Base-by-base conservation (phyloP, 73 alveolate genomes). In the Paramecium primaurelia region DNA sequence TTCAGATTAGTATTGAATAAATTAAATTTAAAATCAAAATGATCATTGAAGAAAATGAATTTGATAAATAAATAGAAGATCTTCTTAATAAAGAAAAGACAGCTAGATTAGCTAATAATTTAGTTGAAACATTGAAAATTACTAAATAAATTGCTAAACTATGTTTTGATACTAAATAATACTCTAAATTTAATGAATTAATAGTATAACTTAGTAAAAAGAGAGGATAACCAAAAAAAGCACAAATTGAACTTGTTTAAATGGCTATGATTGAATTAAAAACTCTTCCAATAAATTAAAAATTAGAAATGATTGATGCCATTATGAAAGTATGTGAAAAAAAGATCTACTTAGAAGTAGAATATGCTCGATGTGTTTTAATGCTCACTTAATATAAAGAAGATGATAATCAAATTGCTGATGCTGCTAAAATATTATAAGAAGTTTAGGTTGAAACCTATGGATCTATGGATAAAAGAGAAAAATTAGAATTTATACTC, bases 371-470 rank as follows among this genome's bases (percentile, higher is more conserved):
- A 71, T 86, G 95, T 37, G 94, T 97, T 2, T 92, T 92, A 40
- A 38, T 73, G 88, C 73, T 93, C 80, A 88, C 98, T 28, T 96
- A 97, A 92, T 92, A 93, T 94, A 92, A 96, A 45, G 97, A 95
- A 42, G 96, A 92, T 64, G 97, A 97, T 86, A 96, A 96, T 18
- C 68, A 97, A 85, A 83, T 95, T 12, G 98, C 93, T 54, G 98
- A 97, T 73, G 99, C 99, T 8, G 97, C 99, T 1, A 94, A 93
- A 83, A 94, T 95, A 58, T 93, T 97, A 58, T 96, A 97, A 86
- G 99, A 97, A 92, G 99, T 97, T 11, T 95, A 97, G 88, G 96
- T 97, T 69, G 99, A 97, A 89, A 97, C 99, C 40, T 97, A 97
- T 92, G 99, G 99, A 8, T 97, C 99, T 0, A 93, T 97, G 96